Base-by-base conservation (phyloP, 352 stramenopile genomes). In the Pythium dissimile region DNA sequence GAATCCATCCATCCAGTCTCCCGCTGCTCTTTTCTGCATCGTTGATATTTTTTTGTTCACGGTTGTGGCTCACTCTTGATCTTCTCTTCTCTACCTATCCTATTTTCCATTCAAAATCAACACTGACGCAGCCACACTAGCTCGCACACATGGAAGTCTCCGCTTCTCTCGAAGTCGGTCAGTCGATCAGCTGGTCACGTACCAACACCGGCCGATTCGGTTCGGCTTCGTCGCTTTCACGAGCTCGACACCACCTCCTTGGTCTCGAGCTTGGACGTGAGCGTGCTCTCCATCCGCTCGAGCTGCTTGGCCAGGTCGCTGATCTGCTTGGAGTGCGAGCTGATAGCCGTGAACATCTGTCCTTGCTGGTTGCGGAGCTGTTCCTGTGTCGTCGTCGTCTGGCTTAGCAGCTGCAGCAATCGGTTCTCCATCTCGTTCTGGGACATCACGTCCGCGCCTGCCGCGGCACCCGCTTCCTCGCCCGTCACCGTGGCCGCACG, bases 341-440 rank as follows among this genome's bases (percentile, higher is more conserved):
- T 74, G 54, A 94, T 88, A 16, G 84, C 79, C 37, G 80, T 79
- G 23, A 90, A 84, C 84, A 94, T 94, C 50, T 90, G 77, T 0
- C 68, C 75, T 30, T 94, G 84, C 59, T 94, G 84, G 58, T 83
- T 85, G 18, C 78, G 77, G 23, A 94, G 64, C 48, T 94, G 84
- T 61, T 89, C 75, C 47, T 94, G 84, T 5, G 84, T 94, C 31
- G 59, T 81, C 21, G 84, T 94, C 0, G 84, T 94, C 63, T 94
- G 80, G 37, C 78, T 87, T 27, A 94, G 62, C 38, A 94, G 53
- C 52, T 90, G 57, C 71, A 94, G 71, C 20, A 94, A 60, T 45
- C 74, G 76, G 21, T 69, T 71, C 64, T 94, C 84, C 81, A 94
- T 94, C 50, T 85, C 75, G 35, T 80, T 74, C 43, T 87, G 70